Base-by-base conservation (phyloP, 2,329 filamentous ascomycete species). In the Botrytis porri region DNA sequence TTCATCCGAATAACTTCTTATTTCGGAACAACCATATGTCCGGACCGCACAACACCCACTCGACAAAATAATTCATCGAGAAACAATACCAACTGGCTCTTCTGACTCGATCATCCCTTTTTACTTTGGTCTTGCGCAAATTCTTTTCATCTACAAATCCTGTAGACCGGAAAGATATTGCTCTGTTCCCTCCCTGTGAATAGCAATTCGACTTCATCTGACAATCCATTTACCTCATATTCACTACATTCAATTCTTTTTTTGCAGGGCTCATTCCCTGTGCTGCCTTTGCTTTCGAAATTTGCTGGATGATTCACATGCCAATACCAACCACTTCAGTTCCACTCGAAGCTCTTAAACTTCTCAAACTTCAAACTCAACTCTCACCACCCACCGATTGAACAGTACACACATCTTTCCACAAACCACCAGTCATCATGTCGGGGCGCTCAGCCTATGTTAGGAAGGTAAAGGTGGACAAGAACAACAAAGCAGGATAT, bases 371-470 rank as follows among this genome's bases (percentile, higher is more conserved):
- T n/a, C 67, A 32, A 22, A 22, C 16, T 14, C n/a, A 18, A n/a
- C n/a, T 57, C 32, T 14, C 14, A 20, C 43, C 14, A 25, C 22
- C n/a, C 9, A 14, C 59, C 43, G 35, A 20, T 29, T 61, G 20
- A 29, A n/a, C 2, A 5, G 12, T 10, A 61, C 5, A 32, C 9
- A 29, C 3, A 37, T 35, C 39, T 61, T 29, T 61, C 25, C 9
- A n/a, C 3, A 45, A 2, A 43, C 60, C 39, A 8, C 35, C 29
- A 16, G 1, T 32, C 59, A 79, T 39, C 75, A 88, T 88, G 87
- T 88, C 87, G 8, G 86, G 86, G 74, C 83, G 87, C 67, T 88
- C 86, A 79, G 87, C 87, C 41, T 84, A 86, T 75, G 87, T 87
- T 77, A 85, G 87, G 77, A 88, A 88, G 79, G 87, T 87, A 81